Conservation (phyloP, 495 filamentous ascomycete genomes). For the Terfezia boudieri region DNA sequence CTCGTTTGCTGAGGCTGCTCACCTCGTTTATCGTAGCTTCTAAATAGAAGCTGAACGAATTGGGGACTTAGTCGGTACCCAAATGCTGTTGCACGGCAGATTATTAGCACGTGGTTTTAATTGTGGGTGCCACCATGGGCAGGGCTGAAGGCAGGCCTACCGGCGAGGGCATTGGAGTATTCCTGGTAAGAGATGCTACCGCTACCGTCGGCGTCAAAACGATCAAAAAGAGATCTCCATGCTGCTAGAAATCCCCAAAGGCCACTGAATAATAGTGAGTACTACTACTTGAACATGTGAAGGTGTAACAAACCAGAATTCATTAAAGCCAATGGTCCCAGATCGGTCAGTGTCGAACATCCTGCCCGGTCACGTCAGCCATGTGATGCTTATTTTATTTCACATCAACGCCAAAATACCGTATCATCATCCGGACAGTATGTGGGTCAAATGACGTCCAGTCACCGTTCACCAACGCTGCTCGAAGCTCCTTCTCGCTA, state of each 20-base stretch:
- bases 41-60: constrained; percentile 66
- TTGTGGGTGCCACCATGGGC: no score
- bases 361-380: constrained; percentile 12
- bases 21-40: constrained; percentile 33
- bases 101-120: background rate
- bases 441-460: constrained; percentile 87
- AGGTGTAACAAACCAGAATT: constrained; percentile 45
- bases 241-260: constrained; percentile 87
- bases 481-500: constrained; percentile 67
- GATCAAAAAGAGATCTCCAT: constrained; percentile 85
- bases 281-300: background rate
- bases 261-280: constrained; percentile 23
- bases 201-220: constrained; percentile 71
- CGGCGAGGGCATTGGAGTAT: constrained; percentile 69
- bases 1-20: constrained; percentile 9
- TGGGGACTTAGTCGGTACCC: constrained; percentile 69
- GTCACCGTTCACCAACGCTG: constrained; percentile 89
- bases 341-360: constrained; percentile 91
- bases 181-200: constrained; percentile 72
- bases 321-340: constrained; percentile 78
- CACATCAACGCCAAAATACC: constrained; percentile 10
- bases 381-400: no score
- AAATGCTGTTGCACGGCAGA: constrained; percentile 35
- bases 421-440: constrained; percentile 96
- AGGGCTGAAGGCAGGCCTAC: constrained; percentile 3